These are phyloP conservation scores for Penicillium sp. DNA, from an alignment of 2,329 filamentous ascomycete genomes.

Conservation along the genomic window DNA sequence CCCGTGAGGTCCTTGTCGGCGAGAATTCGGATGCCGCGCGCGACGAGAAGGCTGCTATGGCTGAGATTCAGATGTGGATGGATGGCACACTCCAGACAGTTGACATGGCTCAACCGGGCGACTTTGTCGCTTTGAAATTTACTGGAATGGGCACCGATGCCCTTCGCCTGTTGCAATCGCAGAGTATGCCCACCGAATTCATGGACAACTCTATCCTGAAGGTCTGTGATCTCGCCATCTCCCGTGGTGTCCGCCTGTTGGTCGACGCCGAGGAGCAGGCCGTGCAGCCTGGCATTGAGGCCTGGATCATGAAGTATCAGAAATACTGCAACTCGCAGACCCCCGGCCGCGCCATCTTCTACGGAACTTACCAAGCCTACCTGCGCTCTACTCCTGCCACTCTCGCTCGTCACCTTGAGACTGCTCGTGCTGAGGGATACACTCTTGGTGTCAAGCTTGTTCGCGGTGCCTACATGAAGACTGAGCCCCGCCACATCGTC, in stretches of 20 bases:
- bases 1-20: slow-evolving; percentile 54
- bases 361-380: slow-evolving; percentile 54
- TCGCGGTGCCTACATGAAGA: slow-evolving; percentile 52
- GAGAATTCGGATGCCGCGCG: slow-evolving; percentile 28
- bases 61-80: slow-evolving; percentile 46
- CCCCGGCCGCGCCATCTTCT: slow-evolving; percentile 51
- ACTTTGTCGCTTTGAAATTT: slow-evolving; percentile 52
- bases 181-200: slow-evolving; percentile 37
- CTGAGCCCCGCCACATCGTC: slow-evolving; percentile 46
- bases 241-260: slow-evolving; percentile 45
- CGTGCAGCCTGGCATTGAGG: slow-evolving; percentile 51
- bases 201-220: slow-evolving; percentile 44
- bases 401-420: slow-evolving; percentile 45
- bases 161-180: slow-evolving; percentile 40
- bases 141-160: slow-evolving; percentile 49
- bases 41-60: slow-evolving; percentile 30
- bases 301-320: slow-evolving; percentile 54
- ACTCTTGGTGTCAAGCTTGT: slow-evolving; percentile 53
- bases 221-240: slow-evolving; percentile 44
- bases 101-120: slow-evolving; percentile 50
- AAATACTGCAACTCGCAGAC: slow-evolving; percentile 49
- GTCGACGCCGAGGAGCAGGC: slow-evolving; percentile 56
- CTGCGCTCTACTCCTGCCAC: slow-evolving; percentile 48
- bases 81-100: slow-evolving; percentile 54
- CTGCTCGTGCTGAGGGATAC: slow-evolving; percentile 48